Evolutionary conservation across 2,329 filamentous ascomycete species (phyloP), one percentile per base, ranked within the genome.

Genomic region (Ramularia endophylla): DNA sequence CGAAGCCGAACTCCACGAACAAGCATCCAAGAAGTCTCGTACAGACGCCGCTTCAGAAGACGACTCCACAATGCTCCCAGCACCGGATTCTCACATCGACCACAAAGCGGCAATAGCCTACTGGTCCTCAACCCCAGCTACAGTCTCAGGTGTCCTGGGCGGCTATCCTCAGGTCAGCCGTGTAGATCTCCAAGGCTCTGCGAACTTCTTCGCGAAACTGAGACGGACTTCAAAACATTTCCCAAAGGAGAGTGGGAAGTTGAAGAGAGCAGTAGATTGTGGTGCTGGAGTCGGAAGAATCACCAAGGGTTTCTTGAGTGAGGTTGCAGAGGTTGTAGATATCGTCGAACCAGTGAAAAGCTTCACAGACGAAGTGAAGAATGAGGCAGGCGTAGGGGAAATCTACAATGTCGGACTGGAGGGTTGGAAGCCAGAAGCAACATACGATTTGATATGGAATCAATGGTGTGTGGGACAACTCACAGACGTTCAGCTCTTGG

Each of bases 401-500:
- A 73, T 94, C 13, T 83, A 78, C 65, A 87, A 84, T 51, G 65
- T 82, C 2, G 86, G 87, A 0, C 67, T 94, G 1, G 83, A 94
- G 62, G 72, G 75, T 19, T 94, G 86, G 86, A 69, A 73, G 32
- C 62, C 61, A 0, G 57, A 64, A 5, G 30, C 41, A 12, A 40
- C 39, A 6, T 95, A 95, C 63, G 83, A 89, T 59, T 63, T 95
- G 33, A 80, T 95, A 46, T 95, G 87, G 86, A 83, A 78, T 37
- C 89, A 95, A 64, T 95, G 89, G 88, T 95, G 88, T 63, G 65
- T 90, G 6, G 84, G 86, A 17, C 83, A 95, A 62, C 68, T 95
- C 40, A 87, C 77, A 0, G 87, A 95, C 59, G 65, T 64, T 6
- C 80, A 94, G 60, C 60, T 95, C 3, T 69, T 84, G 1, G 67